Base-by-base conservation (phyloP, 805 yeast species). In the Candida parachauliodes region DNA sequence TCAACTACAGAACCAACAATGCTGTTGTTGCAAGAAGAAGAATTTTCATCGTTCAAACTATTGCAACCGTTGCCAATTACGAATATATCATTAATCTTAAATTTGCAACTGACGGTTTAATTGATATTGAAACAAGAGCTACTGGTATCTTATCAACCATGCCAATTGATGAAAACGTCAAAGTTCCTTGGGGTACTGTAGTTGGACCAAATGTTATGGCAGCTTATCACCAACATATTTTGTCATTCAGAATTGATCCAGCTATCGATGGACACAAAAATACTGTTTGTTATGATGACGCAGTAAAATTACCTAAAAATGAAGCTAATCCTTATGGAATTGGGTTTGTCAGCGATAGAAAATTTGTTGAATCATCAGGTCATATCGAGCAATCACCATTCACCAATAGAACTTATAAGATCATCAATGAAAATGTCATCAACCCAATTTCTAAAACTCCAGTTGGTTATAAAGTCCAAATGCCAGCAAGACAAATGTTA, bases 131-230 rank as follows among this genome's bases (percentile, higher is more conserved):
- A 59, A 81, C 82, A 42, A 75, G 91, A 65, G 93, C 93, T 44
- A 84, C 94, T 41, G 94, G 94, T 72, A 84, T 84, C 53, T 70
- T 84, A 48, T 83, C 91, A 24, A 84, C 94, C 42, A 83, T 81
- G 83, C 88, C 88, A 50, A 78, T 83, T 47, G 89, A 84, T 46
- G 79, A 76, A 47, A 79, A 74, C 53, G 73, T 72, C 43, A 71
- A 65, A 38, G 84, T 81, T 44, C 83, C 83, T 46, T 76, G 77
- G 76, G 89, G 88, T 51, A 84, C 88, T 25, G 71, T 74, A 46
- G 82, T 84, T 41, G 88, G 86, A 32, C 89, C 88, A 46, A 80
- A 82, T 53, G 88, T 81, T 40, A 74, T 82, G 75, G 94, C 94
- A 36, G 81, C 91, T 21, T 81, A 79, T 69, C 94, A 84, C 59